Evolutionary conservation across 2,329 filamentous ascomycete genomes (phyloP).

Genomic region (Pestalotiopsis sp.): DNA sequence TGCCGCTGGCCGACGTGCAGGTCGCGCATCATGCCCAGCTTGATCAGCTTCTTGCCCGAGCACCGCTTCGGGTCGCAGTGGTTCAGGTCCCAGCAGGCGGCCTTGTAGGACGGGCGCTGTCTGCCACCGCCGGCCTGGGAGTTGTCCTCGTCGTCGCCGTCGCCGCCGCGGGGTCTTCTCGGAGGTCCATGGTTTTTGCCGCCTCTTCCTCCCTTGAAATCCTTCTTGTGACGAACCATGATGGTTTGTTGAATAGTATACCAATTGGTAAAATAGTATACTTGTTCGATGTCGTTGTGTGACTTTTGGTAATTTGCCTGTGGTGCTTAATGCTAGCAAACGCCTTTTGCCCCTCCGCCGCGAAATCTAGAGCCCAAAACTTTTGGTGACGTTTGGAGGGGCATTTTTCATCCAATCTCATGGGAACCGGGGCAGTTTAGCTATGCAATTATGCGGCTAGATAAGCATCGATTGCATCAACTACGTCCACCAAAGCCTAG

Average conservation of each 20-base stretch:
- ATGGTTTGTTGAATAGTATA: not conserved
- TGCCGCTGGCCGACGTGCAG: slow-evolving; percentile 91
- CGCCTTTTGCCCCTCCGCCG: not conserved
- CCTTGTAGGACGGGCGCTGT: slow-evolving; percentile 70
- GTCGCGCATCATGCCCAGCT: slow-evolving; percentile 89
- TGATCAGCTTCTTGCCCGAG: slow-evolving; percentile 93
- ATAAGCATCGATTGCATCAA: not conserved
- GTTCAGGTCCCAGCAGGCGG: slow-evolving; percentile 96
- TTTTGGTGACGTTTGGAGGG: slow-evolving; percentile 6
- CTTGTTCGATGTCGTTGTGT: not conserved
- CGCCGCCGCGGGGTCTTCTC: slow-evolving; percentile 54
- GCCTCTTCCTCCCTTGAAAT: slow-evolving; percentile 68
- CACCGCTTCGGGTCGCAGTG: slow-evolving; percentile 98
- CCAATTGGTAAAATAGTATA: not conserved
- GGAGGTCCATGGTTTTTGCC: slow-evolving; percentile 69
- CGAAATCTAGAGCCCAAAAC: not conserved
- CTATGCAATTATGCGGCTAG: not conserved
- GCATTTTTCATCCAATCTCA: not conserved
- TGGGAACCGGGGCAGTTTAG: not conserved
- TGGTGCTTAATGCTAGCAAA: not conserved
- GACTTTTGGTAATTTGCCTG: not conserved
- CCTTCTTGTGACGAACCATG: slow-evolving; percentile 98
- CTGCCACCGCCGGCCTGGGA: slow-evolving; percentile 34
- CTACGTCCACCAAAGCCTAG: too few relatives aligned
- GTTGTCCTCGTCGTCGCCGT: slow-evolving; percentile 37